Percentiles rank a stretch among this genome's conserved stretches.
Evolutionary conservation across 2,329 filamentous ascomycete species (phyloP).

Genomic region (Sclerotinia spermophila): DNA sequence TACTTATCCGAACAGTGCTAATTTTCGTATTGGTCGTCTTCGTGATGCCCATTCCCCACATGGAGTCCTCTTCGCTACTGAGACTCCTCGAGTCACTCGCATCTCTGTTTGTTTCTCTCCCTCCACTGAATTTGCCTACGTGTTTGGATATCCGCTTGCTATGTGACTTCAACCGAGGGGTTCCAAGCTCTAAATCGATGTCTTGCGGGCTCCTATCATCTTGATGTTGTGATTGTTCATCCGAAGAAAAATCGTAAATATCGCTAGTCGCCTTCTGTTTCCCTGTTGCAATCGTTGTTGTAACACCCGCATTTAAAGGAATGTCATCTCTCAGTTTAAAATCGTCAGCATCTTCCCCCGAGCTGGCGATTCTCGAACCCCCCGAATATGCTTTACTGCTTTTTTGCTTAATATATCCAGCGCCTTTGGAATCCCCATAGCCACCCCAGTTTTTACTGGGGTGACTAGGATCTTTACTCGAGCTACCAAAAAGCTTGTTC

Average conservation of each 20-base stretch:
- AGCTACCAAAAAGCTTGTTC: conserved; percentile 2
- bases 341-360: neutral
- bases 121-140: neutral
- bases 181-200: conserved; percentile 1
- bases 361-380: neutral
- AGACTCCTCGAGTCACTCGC: neutral
- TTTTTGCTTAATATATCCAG: conserved; percentile 6
- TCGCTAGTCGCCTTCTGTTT: neutral
- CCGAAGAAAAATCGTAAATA: neutral
- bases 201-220: neutral
- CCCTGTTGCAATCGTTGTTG: neutral
- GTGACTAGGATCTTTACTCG: neutral
- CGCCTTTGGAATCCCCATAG: neutral
- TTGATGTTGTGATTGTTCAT: neutral
- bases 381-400: neutral
- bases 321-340: neutral
- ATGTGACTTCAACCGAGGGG: neutral
- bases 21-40: conserved; percentile 11
- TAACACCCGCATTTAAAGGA: neutral
- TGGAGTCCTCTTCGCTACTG: neutral
- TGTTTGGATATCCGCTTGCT: neutral
- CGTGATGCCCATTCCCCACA: conserved; percentile 8
- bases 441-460: neutral
- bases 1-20: conserved; percentile 3
- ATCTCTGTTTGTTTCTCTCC: neutral